Evolutionary conservation across 78 protist species (phyloP).

Genomic region (Emiliania huxleyi): DNA sequence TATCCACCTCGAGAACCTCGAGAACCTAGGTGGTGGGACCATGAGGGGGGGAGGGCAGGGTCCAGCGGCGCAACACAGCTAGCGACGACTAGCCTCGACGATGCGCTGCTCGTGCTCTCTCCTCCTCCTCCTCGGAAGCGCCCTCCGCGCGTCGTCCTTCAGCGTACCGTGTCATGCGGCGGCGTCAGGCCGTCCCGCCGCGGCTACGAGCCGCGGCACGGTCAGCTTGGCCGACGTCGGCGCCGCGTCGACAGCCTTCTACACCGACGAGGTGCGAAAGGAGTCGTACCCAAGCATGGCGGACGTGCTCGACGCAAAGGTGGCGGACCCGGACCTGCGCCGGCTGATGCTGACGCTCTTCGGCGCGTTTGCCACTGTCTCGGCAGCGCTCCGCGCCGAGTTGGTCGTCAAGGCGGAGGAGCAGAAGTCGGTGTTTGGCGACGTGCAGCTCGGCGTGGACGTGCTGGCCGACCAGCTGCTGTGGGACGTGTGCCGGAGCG

Average conservation of each 20-base stretch:
- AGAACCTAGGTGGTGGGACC: too few species aligned
- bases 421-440: not conserved
- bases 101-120: too few species aligned
- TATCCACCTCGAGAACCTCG: too few species aligned
- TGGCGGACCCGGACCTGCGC: not conserved
- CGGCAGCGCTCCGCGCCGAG: constrained; percentile 9
- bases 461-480: constrained; percentile 28
- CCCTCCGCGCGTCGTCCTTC: too few species aligned
- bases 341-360: not conserved
- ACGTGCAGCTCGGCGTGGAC: constrained; percentile 43
- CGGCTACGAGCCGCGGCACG: too few species aligned
- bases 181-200: too few species aligned
- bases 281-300: not conserved
- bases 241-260: constrained; percentile 20
- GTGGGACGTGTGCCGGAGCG: not conserved
- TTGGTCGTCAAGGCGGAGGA: not conserved
- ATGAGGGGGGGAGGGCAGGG: too few species aligned
- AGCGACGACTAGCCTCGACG: too few species aligned
- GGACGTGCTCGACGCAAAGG: not conserved
- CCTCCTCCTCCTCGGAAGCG: too few species aligned
- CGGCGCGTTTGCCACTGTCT: constrained; percentile 13
- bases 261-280: not conserved
- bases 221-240: constrained; percentile 41
- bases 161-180: too few species aligned
- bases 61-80: too few species aligned